These are phyloP conservation scores for Plantago coronopus DNA, from an alignment of 305 asterid genomes.

Conservation along the genomic window DNA sequence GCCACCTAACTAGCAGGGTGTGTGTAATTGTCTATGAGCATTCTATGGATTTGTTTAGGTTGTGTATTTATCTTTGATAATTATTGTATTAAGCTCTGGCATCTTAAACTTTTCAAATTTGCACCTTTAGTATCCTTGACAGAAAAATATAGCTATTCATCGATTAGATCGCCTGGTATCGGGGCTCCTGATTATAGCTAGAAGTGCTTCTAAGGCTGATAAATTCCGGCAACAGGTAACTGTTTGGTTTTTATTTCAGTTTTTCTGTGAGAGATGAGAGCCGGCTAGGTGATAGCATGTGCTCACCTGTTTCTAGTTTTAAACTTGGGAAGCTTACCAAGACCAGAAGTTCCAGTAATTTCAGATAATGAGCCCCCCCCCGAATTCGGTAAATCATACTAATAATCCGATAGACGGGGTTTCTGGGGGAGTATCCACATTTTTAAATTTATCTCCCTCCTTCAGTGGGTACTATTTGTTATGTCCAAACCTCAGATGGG, in stretches of 20 bases:
- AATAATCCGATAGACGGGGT: too few species aligned
- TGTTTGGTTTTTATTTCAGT: constrained; percentile 11
- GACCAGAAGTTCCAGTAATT: too few species aligned
- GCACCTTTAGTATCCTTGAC: constrained; percentile 40
- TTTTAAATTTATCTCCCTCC: too few species aligned
- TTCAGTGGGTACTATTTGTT: too few species aligned
- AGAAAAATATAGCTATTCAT: constrained; percentile 63
- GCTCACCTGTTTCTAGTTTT: too few species aligned
- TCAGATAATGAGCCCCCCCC: too few species aligned
- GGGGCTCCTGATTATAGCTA: constrained; percentile 92
- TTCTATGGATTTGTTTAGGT: constrained; percentile 6
- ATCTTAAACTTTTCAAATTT: constrained; percentile 9
- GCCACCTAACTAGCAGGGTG: constrained; percentile 1
- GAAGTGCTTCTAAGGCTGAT: constrained; percentile 85
- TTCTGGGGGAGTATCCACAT: too few species aligned
- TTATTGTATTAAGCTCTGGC: constrained; percentile 14
- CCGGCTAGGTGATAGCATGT: too few species aligned
- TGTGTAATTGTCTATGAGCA: neutral
- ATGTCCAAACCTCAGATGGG: too few species aligned
- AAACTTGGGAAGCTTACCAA: too few species aligned
- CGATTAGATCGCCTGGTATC: constrained; percentile 95
- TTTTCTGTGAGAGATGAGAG: neutral
- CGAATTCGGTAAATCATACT: too few species aligned
- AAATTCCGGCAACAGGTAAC: constrained; percentile 81
- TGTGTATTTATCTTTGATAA: neutral